A percentile compares a stretch with the other conserved stretches of the same genome.
Conservation (phyloP, 2,329 filamentous ascomycete species). For the Aphanocladium album region DNA sequence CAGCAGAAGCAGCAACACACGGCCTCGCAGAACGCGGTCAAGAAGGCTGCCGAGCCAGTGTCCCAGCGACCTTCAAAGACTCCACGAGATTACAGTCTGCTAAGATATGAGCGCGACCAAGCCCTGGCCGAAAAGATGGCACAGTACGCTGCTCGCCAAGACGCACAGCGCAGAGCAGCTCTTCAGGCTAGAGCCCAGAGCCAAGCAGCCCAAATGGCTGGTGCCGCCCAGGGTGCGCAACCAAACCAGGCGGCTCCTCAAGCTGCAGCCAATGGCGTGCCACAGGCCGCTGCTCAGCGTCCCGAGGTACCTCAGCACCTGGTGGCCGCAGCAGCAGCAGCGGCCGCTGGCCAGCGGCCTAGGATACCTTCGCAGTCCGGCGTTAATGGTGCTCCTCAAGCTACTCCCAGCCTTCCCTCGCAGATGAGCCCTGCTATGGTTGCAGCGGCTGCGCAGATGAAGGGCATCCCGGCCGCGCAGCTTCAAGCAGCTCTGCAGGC, state of each 20-base stretch:
- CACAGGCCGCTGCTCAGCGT: conserved; percentile 29
- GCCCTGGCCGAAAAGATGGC: conserved; percentile 56
- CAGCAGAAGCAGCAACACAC: conserved; percentile 89
- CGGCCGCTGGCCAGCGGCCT: conserved; percentile 43
- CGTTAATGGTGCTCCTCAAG: conserved; percentile 14
- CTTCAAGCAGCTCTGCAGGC: conserved; percentile 55
- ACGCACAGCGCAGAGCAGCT: conserved; percentile 48
- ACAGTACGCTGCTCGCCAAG: conserved; percentile 53
- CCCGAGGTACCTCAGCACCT: conserved; percentile 41
- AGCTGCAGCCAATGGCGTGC: conserved; percentile 24
- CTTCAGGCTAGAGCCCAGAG: conserved; percentile 43
- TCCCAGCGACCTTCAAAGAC: conserved; percentile 59
- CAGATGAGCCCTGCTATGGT: conserved; percentile 48
- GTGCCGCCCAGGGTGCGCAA: conserved; percentile 8
- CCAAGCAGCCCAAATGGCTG: conserved; percentile 38
- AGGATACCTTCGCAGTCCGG: conserved; percentile 47
- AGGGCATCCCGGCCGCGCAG: conserved; percentile 63
- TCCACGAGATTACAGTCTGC: conserved; percentile 82
- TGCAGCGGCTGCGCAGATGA: conserved; percentile 52
- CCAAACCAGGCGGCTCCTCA: conserved; percentile 11
- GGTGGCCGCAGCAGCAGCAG: conserved; percentile 35
- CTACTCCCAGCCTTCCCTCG: conserved; percentile 29
- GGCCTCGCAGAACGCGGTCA: conserved; percentile 66
- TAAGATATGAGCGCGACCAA: conserved; percentile 83
- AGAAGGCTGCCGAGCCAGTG: conserved; percentile 68